Evolutionary conservation across 2,329 filamentous ascomycete species (phyloP).

Genomic region (Aspergillus ustus): DNA sequence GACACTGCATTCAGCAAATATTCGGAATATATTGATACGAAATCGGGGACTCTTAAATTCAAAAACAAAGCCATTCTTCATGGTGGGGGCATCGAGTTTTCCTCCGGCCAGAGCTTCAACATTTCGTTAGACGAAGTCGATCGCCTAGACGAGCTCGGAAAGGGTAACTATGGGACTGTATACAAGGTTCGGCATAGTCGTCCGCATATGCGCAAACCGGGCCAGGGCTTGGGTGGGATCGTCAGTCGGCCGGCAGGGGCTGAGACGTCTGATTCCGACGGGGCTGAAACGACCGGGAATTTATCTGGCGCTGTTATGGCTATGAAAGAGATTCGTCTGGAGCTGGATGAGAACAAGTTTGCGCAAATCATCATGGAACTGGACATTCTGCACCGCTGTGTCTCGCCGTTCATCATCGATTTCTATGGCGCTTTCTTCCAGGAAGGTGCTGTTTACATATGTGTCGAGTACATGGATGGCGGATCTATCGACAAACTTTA

Average conservation of each 20-base stretch:
- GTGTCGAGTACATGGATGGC: constrained; percentile 99
- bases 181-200: constrained; percentile 93
- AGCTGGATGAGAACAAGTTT: constrained; percentile 96
- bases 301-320: constrained; percentile 81
- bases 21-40: constrained; percentile 84
- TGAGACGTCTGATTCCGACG: constrained; percentile 23
- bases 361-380: constrained; percentile 97
- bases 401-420: constrained; percentile 96
- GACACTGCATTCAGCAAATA: constrained; percentile 68
- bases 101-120: constrained; percentile 83
- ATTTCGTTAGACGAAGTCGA: constrained; percentile 97
- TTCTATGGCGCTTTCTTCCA: constrained; percentile 99
- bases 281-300: constrained; percentile 20
- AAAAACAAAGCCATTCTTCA: constrained; percentile 91
- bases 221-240: constrained; percentile 64
- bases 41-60: constrained; percentile 90
- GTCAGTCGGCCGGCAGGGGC: constrained; percentile 47
- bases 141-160: constrained; percentile 88
- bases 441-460: constrained; percentile 98
- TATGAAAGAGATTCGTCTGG: constrained; percentile 97
- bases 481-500: constrained; percentile 98
- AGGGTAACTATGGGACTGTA: constrained; percentile 97
- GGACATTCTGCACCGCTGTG: constrained; percentile 91
- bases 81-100: constrained; percentile 87
- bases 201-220: constrained; percentile 64